These are phyloP conservation scores for Cydonia oblonga DNA, from an alignment of 331 rosid species.

Conservation along the genomic window DNA sequence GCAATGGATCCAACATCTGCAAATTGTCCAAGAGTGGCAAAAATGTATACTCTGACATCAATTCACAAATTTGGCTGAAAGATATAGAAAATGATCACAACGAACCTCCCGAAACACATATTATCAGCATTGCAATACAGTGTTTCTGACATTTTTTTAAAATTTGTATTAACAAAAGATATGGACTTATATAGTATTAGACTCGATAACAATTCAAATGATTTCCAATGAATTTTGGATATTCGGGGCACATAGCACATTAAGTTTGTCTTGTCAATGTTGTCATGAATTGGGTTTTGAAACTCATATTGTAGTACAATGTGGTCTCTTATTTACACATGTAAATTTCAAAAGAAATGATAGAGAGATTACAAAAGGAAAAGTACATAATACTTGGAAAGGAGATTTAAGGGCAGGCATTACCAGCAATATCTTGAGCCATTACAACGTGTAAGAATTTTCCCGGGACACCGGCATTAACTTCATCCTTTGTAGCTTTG, in stretches of 20 bases:
- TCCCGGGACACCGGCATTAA: constrained; percentile 66
- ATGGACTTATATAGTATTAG: not conserved
- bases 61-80: not conserved
- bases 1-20: constrained; percentile 67
- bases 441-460: constrained; percentile 66
- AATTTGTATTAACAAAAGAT: not conserved
- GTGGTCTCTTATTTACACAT: not conserved
- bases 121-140: not conserved
- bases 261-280: no score
- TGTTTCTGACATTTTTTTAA: no score
- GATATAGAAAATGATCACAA: not conserved
- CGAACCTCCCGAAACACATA: not conserved
- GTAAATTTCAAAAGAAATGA: not conserved
- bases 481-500: constrained; percentile 55
- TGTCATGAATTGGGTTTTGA: no score
- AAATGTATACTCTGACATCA: not conserved
- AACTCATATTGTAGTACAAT: not conserved
- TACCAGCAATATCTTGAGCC: constrained; percentile 57
- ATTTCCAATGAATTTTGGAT: no score
- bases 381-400: not conserved
- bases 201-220: not conserved
- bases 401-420: not conserved
- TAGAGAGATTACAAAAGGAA: not conserved
- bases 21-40: constrained; percentile 4
- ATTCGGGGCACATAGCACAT: no score